Evolutionary conservation across 129 eudicot species (phyloP), one percentile per base, ranked within the genome.

Genomic region (Erigeron canadensis): DNA sequence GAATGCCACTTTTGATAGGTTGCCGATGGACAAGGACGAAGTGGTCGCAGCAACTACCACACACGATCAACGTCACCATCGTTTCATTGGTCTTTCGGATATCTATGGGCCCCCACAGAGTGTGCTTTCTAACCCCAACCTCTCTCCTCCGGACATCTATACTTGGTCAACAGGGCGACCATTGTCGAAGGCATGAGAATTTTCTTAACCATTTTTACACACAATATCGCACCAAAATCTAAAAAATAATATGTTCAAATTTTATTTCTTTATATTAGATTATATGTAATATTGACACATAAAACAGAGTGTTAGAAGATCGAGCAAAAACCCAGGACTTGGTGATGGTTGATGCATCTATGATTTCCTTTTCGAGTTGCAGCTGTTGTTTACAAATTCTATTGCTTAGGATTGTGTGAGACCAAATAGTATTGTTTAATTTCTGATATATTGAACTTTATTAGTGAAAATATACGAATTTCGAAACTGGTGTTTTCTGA

Each of bases 1-100:
- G 89, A 84, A 87, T 64, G 89, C 89, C 0, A 77, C 87, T 4
- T 84, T 87, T 18, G 89, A 87, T 71, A 79, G 95, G 17, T 72
- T 84, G 72, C 89, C 89, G 0, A 17, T 82, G 34, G 88, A 83
- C 12, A 84, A 84, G 46, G 87, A 82, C 43, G 87, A 84, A 47
- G 81, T 50, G 2, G 72, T 11, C 6, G 73, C 45, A 16, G 73
- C 81, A 7, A 23, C 62, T 4, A 46, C 74, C 8, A 21, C 70
- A 8, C 86, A 74, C 17, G 69, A 82, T 46, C 87, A 80, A 62
- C 77, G 48, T 51, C 77, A 48, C 77, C 77, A 34, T 22, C 84
- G 79, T 22, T 59, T 77, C 15, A 63, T 73, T 4, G 79, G 70
- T 58, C 79, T 69, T 16, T 62, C 81, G 0, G 88, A 87, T 16